phyloP scores from a whole-genome alignment of 257 asterid genomes.

The Nicotiana sylvestris region DNA sequence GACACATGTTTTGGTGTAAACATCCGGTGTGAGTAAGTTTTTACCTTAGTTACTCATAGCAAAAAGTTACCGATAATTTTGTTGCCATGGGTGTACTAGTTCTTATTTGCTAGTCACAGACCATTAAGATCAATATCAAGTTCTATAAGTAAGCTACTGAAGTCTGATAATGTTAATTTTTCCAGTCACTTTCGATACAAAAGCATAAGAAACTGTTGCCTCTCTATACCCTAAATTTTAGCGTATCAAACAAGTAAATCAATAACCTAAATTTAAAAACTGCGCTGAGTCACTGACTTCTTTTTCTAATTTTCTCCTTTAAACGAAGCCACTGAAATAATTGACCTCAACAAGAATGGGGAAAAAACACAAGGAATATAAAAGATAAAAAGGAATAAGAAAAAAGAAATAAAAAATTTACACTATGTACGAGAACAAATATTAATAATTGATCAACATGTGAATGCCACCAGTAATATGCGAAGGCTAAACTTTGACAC shows the following conservation, averaged over 20 bases:
- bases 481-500: background rate
- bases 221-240: no score
- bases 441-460: background rate
- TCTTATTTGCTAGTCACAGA: no score
- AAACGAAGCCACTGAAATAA: background rate
- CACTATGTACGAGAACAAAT: background rate
- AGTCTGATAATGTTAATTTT: background rate
- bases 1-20: no score
- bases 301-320: background rate
- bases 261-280: background rate
- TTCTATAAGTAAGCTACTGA: no score
- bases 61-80: no score
- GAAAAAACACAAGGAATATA: background rate
- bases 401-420: background rate
- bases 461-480: background rate
- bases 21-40: no score
- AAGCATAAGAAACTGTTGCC: no score
- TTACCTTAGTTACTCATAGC: background rate
- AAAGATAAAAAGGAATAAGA: background rate
- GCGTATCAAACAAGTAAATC: no score
- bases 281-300: background rate
- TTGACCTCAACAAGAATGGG: background rate
- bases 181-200: background rate
- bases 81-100: no score
- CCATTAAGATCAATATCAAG: no score